Percentiles rank a stretch among this genome's conserved stretches.
These are phyloP conservation scores for Asterionellopsis glacialis DNA, from an alignment of 108 stramenopile species.

Conservation along the genomic window DNA sequence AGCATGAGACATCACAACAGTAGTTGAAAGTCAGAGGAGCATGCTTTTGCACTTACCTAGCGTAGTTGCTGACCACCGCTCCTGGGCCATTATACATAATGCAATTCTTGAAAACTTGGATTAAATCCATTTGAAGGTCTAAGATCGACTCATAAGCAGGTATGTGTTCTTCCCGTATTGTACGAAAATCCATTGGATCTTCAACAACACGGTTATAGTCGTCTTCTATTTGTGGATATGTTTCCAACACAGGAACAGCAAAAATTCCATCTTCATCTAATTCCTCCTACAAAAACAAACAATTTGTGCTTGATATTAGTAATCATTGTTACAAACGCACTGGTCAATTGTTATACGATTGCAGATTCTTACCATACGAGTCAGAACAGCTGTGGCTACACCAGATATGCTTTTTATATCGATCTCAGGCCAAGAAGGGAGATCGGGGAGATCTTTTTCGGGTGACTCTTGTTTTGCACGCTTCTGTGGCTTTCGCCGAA, in stretches of 20 bases:
- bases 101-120: conserved; percentile 64
- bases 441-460: conserved; percentile 10
- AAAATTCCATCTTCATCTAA: conserved; percentile 21
- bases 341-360: background rate
- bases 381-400: conserved; percentile 21
- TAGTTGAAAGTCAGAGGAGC: background rate
- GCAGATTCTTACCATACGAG: conserved; percentile 1
- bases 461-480: background rate
- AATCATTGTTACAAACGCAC: too few species aligned
- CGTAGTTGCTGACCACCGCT: conserved; percentile 20
- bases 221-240: conserved; percentile 48
- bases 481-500: too few species aligned
- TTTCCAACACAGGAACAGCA: conserved; percentile 51
- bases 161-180: conserved; percentile 66
- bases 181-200: conserved; percentile 76
- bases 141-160: conserved; percentile 41
- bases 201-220: conserved; percentile 37
- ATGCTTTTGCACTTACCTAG: conserved; percentile 28
- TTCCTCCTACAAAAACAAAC: background rate
- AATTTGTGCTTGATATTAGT: too few species aligned
- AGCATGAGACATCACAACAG: background rate
- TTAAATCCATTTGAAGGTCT: conserved; percentile 67
- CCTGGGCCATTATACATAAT: conserved; percentile 55
- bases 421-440: conserved; percentile 30
- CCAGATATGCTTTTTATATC: conserved; percentile 22